phyloP scores from a whole-genome alignment of 768 basidiomycete species.

The Neoboletus brunneissimus region DNA sequence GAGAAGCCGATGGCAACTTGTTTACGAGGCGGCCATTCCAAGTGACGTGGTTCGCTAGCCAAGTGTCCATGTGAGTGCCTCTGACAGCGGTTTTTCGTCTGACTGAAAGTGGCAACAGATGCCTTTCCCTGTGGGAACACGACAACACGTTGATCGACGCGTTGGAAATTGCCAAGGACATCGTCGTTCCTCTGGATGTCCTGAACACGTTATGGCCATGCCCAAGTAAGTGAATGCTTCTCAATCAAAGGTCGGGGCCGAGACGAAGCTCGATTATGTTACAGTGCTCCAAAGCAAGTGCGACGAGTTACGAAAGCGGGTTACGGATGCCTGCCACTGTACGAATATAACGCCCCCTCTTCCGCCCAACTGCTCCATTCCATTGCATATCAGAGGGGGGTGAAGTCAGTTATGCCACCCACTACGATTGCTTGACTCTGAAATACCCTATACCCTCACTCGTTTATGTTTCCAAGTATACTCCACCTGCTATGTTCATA shows the following conservation, averaged over 20 bases:
- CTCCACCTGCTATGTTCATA: slow-evolving; percentile 27
- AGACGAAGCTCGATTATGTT: slow-evolving; percentile 8
- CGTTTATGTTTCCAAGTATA: slow-evolving; percentile 30
- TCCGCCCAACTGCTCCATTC: slow-evolving; percentile 38
- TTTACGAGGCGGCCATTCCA: slow-evolving; percentile 69
- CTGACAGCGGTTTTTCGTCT: background rate
- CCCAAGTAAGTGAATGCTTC: slow-evolving; percentile 35
- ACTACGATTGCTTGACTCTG: background rate
- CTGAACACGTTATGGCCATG: slow-evolving; percentile 72
- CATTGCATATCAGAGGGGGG: slow-evolving; percentile 31
- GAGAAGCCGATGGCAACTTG: slow-evolving; percentile 49
- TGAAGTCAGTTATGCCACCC: slow-evolving; percentile 11
- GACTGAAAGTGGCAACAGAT: slow-evolving; percentile 37
- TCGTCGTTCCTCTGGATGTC: slow-evolving; percentile 61
- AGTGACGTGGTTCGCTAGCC: slow-evolving; percentile 68
- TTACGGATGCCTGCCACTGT: slow-evolving; percentile 47
- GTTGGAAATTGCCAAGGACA: slow-evolving; percentile 62
- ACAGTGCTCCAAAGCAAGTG: slow-evolving; percentile 48
- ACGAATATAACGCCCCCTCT: slow-evolving; percentile 42
- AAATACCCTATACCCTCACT: slow-evolving; percentile 27
- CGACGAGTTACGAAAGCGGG: slow-evolving; percentile 46
- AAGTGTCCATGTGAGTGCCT: slow-evolving; percentile 54
- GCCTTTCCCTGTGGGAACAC: slow-evolving; percentile 62
- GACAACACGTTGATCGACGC: slow-evolving; percentile 57
- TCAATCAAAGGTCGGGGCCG: slow-evolving; percentile 2